Evolutionary conservation across 352 stramenopile species (phyloP).

Genomic region (Globisporangium acanthophoron): DNA sequence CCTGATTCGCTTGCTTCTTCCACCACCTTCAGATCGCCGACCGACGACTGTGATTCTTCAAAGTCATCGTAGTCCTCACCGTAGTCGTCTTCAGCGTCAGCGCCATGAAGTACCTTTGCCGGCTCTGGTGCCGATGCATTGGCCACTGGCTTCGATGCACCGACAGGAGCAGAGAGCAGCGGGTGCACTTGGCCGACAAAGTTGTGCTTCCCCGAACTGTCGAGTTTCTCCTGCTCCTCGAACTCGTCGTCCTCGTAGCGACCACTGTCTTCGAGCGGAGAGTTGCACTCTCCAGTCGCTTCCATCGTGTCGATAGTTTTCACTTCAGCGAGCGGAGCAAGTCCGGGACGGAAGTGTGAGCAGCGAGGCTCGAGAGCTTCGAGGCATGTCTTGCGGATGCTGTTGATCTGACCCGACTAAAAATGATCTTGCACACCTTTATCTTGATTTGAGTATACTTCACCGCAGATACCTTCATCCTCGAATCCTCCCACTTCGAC

Average conservation of each 20-base stretch:
- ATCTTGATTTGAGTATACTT: too few species aligned
- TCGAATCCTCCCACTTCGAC: too few species aligned
- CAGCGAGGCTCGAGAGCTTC: too few species aligned
- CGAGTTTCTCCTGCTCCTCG: background rate
- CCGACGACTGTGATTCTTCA: background rate
- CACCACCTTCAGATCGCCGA: background rate
- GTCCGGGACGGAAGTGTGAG: too few species aligned
- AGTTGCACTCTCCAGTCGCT: background rate
- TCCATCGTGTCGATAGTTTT: background rate
- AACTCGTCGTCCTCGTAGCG: conserved; percentile 11
- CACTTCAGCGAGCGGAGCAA: too few species aligned
- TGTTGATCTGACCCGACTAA: too few species aligned
- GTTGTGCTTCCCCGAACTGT: background rate
- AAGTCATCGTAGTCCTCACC: background rate
- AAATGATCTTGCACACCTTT: too few species aligned
- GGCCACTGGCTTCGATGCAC: background rate
- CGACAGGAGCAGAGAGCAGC: background rate
- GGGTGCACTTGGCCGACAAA: conserved; percentile 1
- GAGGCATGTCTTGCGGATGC: too few species aligned
- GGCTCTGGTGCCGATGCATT: background rate
- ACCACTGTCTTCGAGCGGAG: background rate
- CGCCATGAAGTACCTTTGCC: background rate
- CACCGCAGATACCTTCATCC: too few species aligned
- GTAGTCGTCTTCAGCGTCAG: background rate
- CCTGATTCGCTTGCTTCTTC: background rate